Percentiles rank a stretch among this genome's conserved stretches.
phyloP scores from a whole-genome alignment of 2,329 filamentous ascomycete genomes.

The Alternaria solani region DNA sequence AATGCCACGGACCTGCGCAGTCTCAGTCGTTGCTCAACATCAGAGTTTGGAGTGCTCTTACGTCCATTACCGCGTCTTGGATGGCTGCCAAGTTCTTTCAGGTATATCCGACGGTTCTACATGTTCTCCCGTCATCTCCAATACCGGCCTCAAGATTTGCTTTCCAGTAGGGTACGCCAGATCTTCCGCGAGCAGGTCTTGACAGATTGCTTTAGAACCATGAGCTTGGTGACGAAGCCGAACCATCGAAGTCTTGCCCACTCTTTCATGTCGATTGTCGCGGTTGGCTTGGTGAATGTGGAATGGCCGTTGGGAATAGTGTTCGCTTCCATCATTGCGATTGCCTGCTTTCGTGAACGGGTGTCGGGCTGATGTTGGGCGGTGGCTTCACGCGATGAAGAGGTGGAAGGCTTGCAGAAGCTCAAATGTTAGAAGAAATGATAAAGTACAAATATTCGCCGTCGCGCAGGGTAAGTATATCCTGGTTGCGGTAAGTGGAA shows the following conservation, averaged over 20 bases:
- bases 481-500: not conserved
- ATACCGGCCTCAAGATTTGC: accelerated
- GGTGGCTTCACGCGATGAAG: not conserved
- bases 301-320: not conserved
- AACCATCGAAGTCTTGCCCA: not conserved
- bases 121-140: accelerated
- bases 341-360: not conserved
- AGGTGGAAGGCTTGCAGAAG: not conserved
- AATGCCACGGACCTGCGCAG: too few species aligned
- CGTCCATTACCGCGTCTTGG: accelerated
- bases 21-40: too few species aligned
- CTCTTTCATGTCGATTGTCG: not conserved
- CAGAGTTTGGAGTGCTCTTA: accelerated
- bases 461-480: not conserved
- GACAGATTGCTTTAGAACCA: not conserved
- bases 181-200: not conserved
- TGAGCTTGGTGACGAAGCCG: not conserved
- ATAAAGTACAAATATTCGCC: accelerated
- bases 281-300: not conserved
- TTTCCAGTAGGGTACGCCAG: not conserved
- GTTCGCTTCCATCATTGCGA: not conserved
- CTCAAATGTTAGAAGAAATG: not conserved
- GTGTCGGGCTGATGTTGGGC: too few species aligned
- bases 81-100: accelerated
- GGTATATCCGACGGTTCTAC: accelerated